phyloP scores from a whole-genome alignment of 495 filamentous ascomycete genomes.

The Talaromyces adpressus region DNA sequence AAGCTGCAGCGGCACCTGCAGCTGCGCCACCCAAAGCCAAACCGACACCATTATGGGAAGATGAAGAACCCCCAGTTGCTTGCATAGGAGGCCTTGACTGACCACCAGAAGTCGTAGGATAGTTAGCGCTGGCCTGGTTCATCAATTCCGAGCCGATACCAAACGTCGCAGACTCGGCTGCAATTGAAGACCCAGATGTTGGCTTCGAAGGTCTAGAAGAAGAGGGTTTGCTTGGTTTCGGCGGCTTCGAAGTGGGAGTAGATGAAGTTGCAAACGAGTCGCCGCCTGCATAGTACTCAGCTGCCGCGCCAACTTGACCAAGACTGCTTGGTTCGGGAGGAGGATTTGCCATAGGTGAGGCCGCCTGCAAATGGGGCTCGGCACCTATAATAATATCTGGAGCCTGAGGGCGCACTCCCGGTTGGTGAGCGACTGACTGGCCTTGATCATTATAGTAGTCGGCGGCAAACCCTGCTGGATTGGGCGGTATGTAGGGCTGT shows the following conservation, averaged over 20 bases:
- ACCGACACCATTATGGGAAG: conserved; percentile 13
- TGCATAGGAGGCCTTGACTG: not conserved
- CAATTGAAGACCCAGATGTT: conserved; percentile 16
- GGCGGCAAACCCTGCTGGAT: conserved; percentile 51
- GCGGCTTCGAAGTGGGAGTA: conserved; percentile 16
- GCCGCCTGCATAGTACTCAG: conserved; percentile 33
- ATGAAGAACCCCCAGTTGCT: not conserved
- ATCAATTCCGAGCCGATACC: conserved; percentile 16
- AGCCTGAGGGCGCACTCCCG: conserved; percentile 47
- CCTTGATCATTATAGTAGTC: conserved; percentile 64
- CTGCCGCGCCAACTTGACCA: conserved; percentile 44
- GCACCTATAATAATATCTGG: conserved; percentile 48
- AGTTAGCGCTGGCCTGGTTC: conserved; percentile 5
- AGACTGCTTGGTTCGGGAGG: conserved; percentile 46
- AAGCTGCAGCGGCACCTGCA: conserved; percentile 42
- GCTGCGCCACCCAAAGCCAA: conserved; percentile 36
- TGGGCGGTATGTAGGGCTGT: conserved; percentile 45
- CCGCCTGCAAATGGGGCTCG: conserved; percentile 43
- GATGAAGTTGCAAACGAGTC: conserved; percentile 9
- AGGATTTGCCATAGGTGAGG: conserved; percentile 38
- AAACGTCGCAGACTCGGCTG: conserved; percentile 20
- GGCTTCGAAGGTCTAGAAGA: conserved; percentile 13
- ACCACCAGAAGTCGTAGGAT: not conserved
- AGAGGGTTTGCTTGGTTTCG: conserved; percentile 22
- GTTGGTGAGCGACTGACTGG: conserved; percentile 53